These are phyloP conservation scores for Rugosomyces carneus DNA, from an alignment of 1,284 basidiomycete genomes.

Conservation along the genomic window DNA sequence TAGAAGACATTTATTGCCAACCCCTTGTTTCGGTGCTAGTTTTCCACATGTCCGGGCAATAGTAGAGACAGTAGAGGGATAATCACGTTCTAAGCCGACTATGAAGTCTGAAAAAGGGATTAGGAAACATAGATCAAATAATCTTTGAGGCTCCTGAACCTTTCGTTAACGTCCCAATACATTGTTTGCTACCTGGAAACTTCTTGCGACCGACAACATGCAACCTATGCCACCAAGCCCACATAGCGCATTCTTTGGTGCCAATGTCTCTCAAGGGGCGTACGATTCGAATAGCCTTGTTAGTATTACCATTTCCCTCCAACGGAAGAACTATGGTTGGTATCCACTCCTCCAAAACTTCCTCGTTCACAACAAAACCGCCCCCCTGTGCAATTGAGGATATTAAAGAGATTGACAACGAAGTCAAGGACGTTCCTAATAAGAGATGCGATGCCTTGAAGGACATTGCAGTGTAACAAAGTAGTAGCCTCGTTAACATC, in stretches of 20 bases:
- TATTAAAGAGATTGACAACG: constrained; percentile 73
- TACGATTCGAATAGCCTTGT: constrained; percentile 44
- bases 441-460: constrained; percentile 68
- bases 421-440: constrained; percentile 78
- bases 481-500: constrained; percentile 61
- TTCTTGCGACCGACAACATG: constrained; percentile 46
- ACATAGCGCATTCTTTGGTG: constrained; percentile 77
- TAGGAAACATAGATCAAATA: neutral
- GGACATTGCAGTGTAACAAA: constrained; percentile 59
- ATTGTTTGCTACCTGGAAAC: constrained; percentile 46
- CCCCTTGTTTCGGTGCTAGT: constrained; percentile 62
- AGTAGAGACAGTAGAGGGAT: constrained; percentile 86
- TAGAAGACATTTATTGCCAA: constrained; percentile 51
- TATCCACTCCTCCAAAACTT: constrained; percentile 63
- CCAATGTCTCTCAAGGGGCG: constrained; percentile 73
- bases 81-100: constrained; percentile 72
- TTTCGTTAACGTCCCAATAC: constrained; percentile 69
- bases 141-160: constrained; percentile 40
- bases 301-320: constrained; percentile 12
- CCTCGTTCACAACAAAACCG: constrained; percentile 71
- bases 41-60: constrained; percentile 83
- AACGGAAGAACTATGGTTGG: constrained; percentile 13
- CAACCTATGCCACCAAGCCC: constrained; percentile 66
- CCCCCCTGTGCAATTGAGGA: constrained; percentile 75
- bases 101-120: constrained; percentile 62